These are phyloP conservation scores for Fonsecaea multimorphosa DNA, from an alignment of 2,329 filamentous ascomycete species.

Conservation along the genomic window DNA sequence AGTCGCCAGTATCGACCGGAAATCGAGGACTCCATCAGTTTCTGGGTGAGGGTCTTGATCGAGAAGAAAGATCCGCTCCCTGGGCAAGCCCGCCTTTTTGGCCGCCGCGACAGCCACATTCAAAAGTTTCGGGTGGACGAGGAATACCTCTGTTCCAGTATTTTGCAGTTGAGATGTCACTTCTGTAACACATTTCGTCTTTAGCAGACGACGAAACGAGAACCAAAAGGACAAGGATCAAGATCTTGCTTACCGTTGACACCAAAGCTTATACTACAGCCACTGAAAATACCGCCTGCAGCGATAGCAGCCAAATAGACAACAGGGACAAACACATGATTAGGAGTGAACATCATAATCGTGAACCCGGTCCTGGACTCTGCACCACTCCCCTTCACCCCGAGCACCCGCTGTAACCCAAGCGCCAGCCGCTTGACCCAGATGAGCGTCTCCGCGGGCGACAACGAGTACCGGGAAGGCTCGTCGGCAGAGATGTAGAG, in stretches of 20 bases:
- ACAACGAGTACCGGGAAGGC: neutral
- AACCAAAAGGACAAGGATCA: too few species aligned
- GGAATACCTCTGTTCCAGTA: slow-evolving; percentile 55
- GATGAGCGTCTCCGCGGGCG: neutral
- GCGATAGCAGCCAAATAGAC: slow-evolving; percentile 30
- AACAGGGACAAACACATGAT: slow-evolving; percentile 70
- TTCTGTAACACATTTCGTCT: slow-evolving; percentile 46
- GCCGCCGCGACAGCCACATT: slow-evolving; percentile 47
- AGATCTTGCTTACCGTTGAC: neutral
- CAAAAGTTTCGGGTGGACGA: slow-evolving; percentile 57
- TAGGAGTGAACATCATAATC: slow-evolving; percentile 71
- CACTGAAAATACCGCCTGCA: neutral
- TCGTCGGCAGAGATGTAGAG: neutral
- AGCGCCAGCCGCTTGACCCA: neutral
- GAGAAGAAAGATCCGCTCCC: neutral
- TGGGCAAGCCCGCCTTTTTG: slow-evolving; percentile 23
- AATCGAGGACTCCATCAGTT: neutral
- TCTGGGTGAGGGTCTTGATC: neutral
- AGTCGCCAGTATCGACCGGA: slow-evolving; percentile 17
- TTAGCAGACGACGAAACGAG: neutral
- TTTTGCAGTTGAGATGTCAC: slow-evolving; percentile 59
- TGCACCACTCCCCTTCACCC: neutral
- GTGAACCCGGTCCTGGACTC: neutral
- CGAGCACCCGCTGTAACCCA: neutral
- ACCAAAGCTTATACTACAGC: neutral